Evolutionary conservation across 1,284 basidiomycete genomes (phyloP).

Genomic region (Thelephora terrestris): DNA sequence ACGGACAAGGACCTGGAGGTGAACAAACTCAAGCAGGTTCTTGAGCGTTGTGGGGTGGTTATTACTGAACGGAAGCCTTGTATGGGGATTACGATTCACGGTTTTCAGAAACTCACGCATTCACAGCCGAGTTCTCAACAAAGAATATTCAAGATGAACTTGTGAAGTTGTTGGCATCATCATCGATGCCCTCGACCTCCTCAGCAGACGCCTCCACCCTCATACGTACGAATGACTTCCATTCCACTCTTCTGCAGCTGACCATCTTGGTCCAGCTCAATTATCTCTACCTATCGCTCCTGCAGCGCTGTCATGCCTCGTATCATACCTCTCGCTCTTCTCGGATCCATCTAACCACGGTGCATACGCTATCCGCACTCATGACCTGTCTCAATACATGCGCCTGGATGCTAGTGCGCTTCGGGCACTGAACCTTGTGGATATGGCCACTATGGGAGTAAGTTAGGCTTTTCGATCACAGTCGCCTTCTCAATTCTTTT

Average conservation of each 20-base stretch:
- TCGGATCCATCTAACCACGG: constrained; percentile 76
- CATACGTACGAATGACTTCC: constrained; percentile 32
- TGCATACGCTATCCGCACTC: constrained; percentile 73
- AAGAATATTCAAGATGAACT: constrained; percentile 84
- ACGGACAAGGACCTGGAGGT: constrained; percentile 82
- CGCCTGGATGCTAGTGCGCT: constrained; percentile 92
- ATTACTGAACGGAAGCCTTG: constrained; percentile 83
- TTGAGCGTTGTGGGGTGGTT: constrained; percentile 89
- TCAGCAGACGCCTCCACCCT: constrained; percentile 38
- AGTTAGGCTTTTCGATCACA: constrained; percentile 10
- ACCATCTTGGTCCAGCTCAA: constrained; percentile 41
- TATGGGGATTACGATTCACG: constrained; percentile 24
- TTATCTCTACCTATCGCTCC: constrained; percentile 75
- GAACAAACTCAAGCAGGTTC: constrained; percentile 71
- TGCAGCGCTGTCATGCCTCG: constrained; percentile 71
- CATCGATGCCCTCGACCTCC: constrained; percentile 26
- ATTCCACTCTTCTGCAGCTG: background rate
- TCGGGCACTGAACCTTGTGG: constrained; percentile 82
- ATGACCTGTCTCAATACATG: constrained; percentile 94
- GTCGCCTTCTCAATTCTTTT: background rate
- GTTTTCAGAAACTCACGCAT: background rate
- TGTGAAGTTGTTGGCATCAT: constrained; percentile 57
- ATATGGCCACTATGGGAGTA: constrained; percentile 35
- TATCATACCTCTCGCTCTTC: constrained; percentile 80
- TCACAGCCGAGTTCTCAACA: constrained; percentile 71